Conservation (phyloP, 1,139 yeast genomes). For the Yamadazyma kanchanaburiensis region DNA sequence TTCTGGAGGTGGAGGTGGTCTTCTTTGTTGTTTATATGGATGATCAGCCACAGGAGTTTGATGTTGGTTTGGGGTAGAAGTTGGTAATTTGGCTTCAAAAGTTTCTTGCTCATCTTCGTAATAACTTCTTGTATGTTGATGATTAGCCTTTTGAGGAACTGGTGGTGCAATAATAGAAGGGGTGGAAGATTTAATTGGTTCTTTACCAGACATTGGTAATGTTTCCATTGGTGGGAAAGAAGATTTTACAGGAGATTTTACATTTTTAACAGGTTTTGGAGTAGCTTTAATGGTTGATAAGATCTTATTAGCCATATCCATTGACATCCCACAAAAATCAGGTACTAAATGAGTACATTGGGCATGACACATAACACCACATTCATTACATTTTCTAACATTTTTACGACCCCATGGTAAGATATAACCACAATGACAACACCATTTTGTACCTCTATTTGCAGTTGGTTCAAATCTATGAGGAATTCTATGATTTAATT, state of each 20-base stretch:
- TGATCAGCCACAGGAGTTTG: slow-evolving; percentile 36
- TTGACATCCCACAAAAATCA: slow-evolving; percentile 96
- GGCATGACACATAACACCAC: slow-evolving; percentile 93
- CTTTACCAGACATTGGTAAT: slow-evolving; percentile 1
- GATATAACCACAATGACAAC: slow-evolving; percentile 97
- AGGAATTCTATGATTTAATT: slow-evolving; percentile 92
- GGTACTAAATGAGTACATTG: slow-evolving; percentile 94
- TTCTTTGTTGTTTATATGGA: slow-evolving; percentile 17
- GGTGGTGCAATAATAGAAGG: slow-evolving; percentile 3
- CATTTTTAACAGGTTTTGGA: slow-evolving; percentile 35
- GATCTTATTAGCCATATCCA: slow-evolving; percentile 93
- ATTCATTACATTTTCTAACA: slow-evolving; percentile 92
- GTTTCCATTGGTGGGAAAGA: slow-evolving; percentile 15
- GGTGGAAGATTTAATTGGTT: slow-evolving; percentile 2
- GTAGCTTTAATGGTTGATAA: slow-evolving; percentile 82
- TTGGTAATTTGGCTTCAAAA: slow-evolving; percentile 27
- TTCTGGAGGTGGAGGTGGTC: slow-evolving; percentile 19
- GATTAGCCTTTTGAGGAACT: slow-evolving; percentile 1
- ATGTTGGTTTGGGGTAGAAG: slow-evolving; percentile 27
- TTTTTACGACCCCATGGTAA: slow-evolving; percentile 93
- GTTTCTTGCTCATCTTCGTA: slow-evolving; percentile 15
- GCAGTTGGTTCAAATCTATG: slow-evolving; percentile 90
- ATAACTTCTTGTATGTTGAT: slow-evolving; percentile 1
- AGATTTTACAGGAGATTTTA: slow-evolving; percentile 4
- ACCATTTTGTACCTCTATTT: slow-evolving; percentile 97